Conservation (phyloP, 257 asterid species). For the Capsicum rhomboideum region DNA sequence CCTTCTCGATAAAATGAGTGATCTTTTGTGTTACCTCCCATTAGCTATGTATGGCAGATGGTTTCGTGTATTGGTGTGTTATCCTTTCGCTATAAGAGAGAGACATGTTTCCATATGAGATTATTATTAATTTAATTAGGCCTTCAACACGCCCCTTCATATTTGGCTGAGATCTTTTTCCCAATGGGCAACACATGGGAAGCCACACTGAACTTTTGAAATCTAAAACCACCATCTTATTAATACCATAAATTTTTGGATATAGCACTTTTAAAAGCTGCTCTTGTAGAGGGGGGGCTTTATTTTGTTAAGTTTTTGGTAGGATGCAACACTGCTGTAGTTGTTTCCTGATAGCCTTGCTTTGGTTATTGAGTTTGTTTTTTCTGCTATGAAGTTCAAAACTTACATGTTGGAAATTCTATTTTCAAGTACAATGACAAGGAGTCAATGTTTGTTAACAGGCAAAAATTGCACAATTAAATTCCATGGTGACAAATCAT, state of each 20-base stretch:
- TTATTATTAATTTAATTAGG: not conserved
- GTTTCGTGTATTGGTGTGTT: not conserved
- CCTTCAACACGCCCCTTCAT: not conserved
- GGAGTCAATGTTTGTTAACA: slow-evolving; percentile 19
- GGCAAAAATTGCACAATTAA: slow-evolving; percentile 69
- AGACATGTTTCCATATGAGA: not conserved
- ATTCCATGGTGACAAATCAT: slow-evolving; percentile 52
- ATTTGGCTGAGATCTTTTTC: not conserved
- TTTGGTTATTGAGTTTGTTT: not conserved
- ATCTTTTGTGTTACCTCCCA: not conserved
- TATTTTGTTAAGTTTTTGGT: not conserved
- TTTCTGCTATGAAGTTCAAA: not conserved
- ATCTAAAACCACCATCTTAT: not conserved
- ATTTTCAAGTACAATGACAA: not conserved
- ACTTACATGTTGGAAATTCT: not conserved
- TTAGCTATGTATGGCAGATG: not conserved
- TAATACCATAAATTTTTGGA: not conserved
- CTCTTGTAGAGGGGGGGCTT: not conserved
- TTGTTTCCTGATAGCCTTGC: not conserved
- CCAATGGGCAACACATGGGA: not conserved
- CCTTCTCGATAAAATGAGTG: not conserved
- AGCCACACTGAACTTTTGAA: not conserved
- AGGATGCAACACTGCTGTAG: not conserved
- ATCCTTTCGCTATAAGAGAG: not conserved
- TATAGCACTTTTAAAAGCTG: not conserved